A percentile compares a stretch with the other conserved stretches of the same genome.
These are phyloP conservation scores for Gautieria morchelliformis DNA, from an alignment of 768 basidiomycete genomes.

Conservation along the genomic window DNA sequence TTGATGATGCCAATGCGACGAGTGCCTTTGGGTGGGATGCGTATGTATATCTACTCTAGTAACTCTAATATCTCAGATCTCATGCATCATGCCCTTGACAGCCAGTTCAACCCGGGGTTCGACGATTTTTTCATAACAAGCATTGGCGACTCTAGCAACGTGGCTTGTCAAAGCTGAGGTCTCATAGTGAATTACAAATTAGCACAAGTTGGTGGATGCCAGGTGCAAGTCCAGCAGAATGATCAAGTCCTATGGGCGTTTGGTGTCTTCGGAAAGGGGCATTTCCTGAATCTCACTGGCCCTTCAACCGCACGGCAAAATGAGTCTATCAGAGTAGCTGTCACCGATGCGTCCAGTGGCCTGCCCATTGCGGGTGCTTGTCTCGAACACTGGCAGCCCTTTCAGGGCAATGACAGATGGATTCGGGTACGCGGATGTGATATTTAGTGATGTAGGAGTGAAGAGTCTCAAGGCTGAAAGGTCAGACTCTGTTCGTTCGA, in stretches of 20 bases:
- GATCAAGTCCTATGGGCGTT: constrained; percentile 32
- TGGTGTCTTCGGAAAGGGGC: constrained; percentile 24
- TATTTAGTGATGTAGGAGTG: constrained; percentile 18
- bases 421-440: constrained; percentile 21
- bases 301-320: constrained; percentile 17
- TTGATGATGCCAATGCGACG: constrained; percentile 28
- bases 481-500: constrained; percentile 26
- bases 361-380: constrained; percentile 25
- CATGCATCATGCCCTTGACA: constrained; percentile 7
- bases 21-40: constrained; percentile 31
- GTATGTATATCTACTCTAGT: constrained; percentile 16
- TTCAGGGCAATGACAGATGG: constrained; percentile 8
- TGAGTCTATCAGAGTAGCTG: constrained; percentile 23
- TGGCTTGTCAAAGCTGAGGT: constrained; percentile 27
- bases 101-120: constrained; percentile 25
- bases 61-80: background rate
- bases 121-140: constrained; percentile 36
- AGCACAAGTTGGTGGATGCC: constrained; percentile 31
- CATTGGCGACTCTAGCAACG: constrained; percentile 24
- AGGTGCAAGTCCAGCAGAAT: constrained; percentile 23
- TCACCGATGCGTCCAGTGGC: constrained; percentile 29
- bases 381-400: constrained; percentile 14
- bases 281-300: constrained; percentile 28
- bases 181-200: constrained; percentile 27
- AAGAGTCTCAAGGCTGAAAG: constrained; percentile 26